A percentile compares a stretch with the other conserved stretches of the same genome.
These are phyloP conservation scores for Phytophthora hibernalis DNA, from an alignment of 352 stramenopile species.

Conservation along the genomic window DNA sequence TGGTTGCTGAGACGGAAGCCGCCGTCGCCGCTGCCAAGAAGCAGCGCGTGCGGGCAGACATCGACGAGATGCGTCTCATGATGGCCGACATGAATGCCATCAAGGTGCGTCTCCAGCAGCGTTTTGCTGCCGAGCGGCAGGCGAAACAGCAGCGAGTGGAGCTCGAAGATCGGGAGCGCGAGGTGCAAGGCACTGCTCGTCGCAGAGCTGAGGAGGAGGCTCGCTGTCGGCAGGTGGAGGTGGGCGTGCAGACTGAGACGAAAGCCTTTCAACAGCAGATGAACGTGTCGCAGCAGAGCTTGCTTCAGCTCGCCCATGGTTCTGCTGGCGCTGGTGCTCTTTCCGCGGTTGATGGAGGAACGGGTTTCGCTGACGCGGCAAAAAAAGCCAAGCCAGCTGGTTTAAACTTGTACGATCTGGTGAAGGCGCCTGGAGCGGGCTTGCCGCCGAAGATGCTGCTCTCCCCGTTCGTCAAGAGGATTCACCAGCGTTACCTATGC, in stretches of 20 bases:
- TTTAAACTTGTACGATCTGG: slow-evolving; percentile 53
- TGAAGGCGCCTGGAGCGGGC: slow-evolving; percentile 38
- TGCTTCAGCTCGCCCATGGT: not conserved
- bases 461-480: slow-evolving; percentile 19
- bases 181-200: slow-evolving; percentile 15
- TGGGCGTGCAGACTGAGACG: slow-evolving; percentile 19
- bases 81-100: slow-evolving; percentile 70
- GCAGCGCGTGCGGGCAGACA: slow-evolving; percentile 42
- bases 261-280: slow-evolving; percentile 16
- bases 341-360: slow-evolving; percentile 6
- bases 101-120: slow-evolving; percentile 59
- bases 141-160: slow-evolving; percentile 13
- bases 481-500: slow-evolving; percentile 2
- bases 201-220: slow-evolving; percentile 13
- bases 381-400: slow-evolving; percentile 30
- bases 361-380: slow-evolving; percentile 6
- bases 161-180: slow-evolving; percentile 28
- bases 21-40: slow-evolving; percentile 31
- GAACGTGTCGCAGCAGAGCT: slow-evolving; percentile 14
- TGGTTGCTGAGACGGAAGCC: slow-evolving; percentile 17
- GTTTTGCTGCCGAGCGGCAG: slow-evolving; percentile 39
- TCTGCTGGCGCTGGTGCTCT: slow-evolving; percentile 2
- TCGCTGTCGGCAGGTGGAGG: slow-evolving; percentile 10
- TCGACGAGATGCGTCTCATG: slow-evolving; percentile 59
- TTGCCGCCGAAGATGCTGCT: slow-evolving; percentile 6